phyloP scores from a whole-genome alignment of 2,329 filamentous ascomycete genomes.

The Fusarium mexicanum region DNA sequence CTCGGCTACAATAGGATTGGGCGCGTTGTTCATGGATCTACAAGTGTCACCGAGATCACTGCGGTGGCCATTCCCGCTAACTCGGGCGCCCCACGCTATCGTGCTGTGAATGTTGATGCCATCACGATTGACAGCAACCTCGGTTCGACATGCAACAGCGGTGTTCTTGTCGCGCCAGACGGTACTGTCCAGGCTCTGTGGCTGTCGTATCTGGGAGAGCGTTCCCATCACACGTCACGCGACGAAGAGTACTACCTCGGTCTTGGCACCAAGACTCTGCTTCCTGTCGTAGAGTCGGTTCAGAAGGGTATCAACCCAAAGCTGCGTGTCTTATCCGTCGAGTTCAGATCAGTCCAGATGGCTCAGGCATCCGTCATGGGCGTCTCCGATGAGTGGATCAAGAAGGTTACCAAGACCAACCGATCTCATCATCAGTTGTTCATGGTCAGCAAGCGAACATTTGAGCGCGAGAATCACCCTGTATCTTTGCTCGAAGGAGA shows the following conservation, averaged over 20 bases:
- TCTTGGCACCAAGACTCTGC: slow-evolving; percentile 84
- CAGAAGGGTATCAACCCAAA: slow-evolving; percentile 81
- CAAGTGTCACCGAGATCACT: slow-evolving; percentile 95
- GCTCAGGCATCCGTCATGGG: slow-evolving; percentile 97
- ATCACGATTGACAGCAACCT: slow-evolving; percentile 96
- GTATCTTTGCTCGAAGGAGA: slow-evolving; percentile 85
- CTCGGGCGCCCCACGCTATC: slow-evolving; percentile 88
- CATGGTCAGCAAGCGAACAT: slow-evolving; percentile 93
- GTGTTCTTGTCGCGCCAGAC: slow-evolving; percentile 88
- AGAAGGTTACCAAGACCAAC: slow-evolving; percentile 87
- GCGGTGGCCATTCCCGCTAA: slow-evolving; percentile 97
- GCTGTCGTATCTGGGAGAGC: slow-evolving; percentile 96
- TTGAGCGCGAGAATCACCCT: slow-evolving; percentile 62
- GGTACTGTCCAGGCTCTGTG: slow-evolving; percentile 95
- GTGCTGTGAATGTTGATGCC: slow-evolving; percentile 94
- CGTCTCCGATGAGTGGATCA: slow-evolving; percentile 94
- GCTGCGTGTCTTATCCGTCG: slow-evolving; percentile 90
- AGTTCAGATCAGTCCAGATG: slow-evolving; percentile 96
- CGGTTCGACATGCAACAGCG: slow-evolving; percentile 90
- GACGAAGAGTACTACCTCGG: slow-evolving; percentile 98
- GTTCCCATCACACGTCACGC: slow-evolving; percentile 78
- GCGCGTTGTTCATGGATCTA: slow-evolving; percentile 91
- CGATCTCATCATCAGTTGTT: slow-evolving; percentile 95
- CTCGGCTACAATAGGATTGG: slow-evolving; percentile 98
- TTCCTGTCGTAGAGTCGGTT: slow-evolving; percentile 89